Percentiles rank a stretch among this genome's conserved stretches.
Evolutionary conservation across 1,139 yeast genomes (phyloP).

Genomic region (Suhomyces guaymorum): DNA sequence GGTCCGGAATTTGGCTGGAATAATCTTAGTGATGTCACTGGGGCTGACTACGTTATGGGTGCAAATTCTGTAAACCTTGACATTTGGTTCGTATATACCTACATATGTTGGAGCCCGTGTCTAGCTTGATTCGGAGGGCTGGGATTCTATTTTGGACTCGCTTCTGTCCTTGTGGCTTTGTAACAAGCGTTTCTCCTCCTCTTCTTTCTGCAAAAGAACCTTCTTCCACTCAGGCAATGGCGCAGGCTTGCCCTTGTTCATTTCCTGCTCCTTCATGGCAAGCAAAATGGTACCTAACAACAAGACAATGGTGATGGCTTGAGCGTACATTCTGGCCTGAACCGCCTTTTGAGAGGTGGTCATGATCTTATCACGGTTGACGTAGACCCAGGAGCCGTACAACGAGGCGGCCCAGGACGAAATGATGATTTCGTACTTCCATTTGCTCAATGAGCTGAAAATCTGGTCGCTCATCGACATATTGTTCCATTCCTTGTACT

Average conservation of each 20-base stretch:
- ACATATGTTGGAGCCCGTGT: neutral
- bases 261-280: conserved; percentile 61
- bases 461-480: conserved; percentile 22
- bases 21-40: neutral
- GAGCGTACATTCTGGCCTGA: conserved; percentile 94
- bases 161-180: neutral
- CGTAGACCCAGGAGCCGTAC: conserved; percentile 78
- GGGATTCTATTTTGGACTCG: neutral
- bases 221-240: conserved; percentile 45
- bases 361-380: conserved; percentile 76
- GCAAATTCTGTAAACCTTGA: no score
- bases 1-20: no score
- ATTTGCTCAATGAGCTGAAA: conserved; percentile 46
- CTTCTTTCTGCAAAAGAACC: conserved; percentile 27
- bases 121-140: neutral
- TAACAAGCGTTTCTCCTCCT: conserved; percentile 18
- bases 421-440: conserved; percentile 76
- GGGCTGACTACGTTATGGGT: no score
- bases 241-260: conserved; percentile 34
- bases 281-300: conserved; percentile 64
- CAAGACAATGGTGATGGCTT: conserved; percentile 68
- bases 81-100: no score
- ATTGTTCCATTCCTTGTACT: conserved; percentile 24
- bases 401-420: conserved; percentile 84
- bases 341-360: conserved; percentile 82